Conservation (phyloP, 1,139 yeast genomes). For the Debaryomyces fabryi region DNA sequence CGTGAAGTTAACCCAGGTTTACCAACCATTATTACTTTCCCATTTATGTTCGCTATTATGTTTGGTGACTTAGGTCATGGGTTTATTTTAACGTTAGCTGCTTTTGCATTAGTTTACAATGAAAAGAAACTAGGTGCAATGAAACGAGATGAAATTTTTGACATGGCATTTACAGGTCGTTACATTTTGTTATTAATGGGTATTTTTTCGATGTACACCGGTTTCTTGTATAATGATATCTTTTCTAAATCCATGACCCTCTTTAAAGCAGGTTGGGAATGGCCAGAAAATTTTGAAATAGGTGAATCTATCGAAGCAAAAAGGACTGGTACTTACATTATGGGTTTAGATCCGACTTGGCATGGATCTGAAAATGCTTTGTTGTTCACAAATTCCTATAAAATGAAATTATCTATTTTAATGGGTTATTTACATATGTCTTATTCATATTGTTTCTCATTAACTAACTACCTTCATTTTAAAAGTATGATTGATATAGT, state of each 20-base stretch:
- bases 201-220: conserved; percentile 75
- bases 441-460: conserved; percentile 69
- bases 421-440: conserved; percentile 83
- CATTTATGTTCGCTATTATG: conserved; percentile 87
- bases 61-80: conserved; percentile 89
- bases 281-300: conserved; percentile 60
- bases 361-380: conserved; percentile 80
- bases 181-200: conserved; percentile 78
- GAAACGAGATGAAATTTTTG: conserved; percentile 78
- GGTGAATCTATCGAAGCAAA: conserved; percentile 63
- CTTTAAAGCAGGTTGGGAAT: conserved; percentile 74
- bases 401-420: conserved; percentile 78
- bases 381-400: conserved; percentile 74
- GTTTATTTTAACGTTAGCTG: conserved; percentile 62
- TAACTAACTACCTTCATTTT: conserved; percentile 63
- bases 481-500: conserved; percentile 64
- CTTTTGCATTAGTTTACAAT: conserved; percentile 57
- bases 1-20: conserved; percentile 81
- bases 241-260: conserved; percentile 78
- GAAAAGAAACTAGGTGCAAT: conserved; percentile 60
- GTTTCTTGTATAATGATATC: conserved; percentile 73
- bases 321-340: conserved; percentile 58
- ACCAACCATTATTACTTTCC: conserved; percentile 79
- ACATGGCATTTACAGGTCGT: conserved; percentile 79
- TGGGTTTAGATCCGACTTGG: conserved; percentile 80